phyloP scores from a whole-genome alignment of 192 early-diverging fungal species.

The Backusella psychrophila region DNA sequence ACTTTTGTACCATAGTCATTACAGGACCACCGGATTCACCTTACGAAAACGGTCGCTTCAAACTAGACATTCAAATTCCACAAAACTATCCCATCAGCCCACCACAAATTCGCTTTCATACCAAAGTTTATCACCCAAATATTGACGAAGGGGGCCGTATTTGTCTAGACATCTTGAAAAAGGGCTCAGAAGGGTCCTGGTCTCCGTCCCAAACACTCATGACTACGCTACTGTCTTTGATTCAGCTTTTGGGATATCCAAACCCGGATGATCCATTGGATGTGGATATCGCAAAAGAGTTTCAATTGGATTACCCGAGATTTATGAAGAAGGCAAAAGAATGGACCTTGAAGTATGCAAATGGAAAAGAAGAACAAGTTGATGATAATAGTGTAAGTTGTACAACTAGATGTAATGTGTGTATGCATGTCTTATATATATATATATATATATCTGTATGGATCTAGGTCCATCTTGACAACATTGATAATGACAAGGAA shows the following conservation, averaged over 20 bases:
- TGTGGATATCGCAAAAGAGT: conserved; percentile 63
- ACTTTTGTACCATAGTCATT: conserved; percentile 32
- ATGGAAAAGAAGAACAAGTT: neutral
- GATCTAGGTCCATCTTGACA: neutral
- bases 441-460: neutral
- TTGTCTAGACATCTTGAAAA: conserved; percentile 67
- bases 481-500: neutral
- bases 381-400: neutral
- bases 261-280: conserved; percentile 78
- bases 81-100: conserved; percentile 70
- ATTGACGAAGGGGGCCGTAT: conserved; percentile 78
- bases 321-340: conserved; percentile 47
- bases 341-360: conserved; percentile 40
- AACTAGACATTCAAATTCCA: conserved; percentile 59
- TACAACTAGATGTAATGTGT: neutral
- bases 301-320: conserved; percentile 37
- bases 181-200: conserved; percentile 62
- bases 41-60: conserved; percentile 61
- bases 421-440: neutral
- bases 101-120: conserved; percentile 66
- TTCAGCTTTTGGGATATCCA: conserved; percentile 56
- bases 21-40: conserved; percentile 66
- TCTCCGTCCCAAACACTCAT: conserved; percentile 62
- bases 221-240: conserved; percentile 58
- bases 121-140: conserved; percentile 81